Evolutionary conservation across 2,329 filamentous ascomycete genomes (phyloP).

Genomic region (Clarireedia monteithiana): DNA sequence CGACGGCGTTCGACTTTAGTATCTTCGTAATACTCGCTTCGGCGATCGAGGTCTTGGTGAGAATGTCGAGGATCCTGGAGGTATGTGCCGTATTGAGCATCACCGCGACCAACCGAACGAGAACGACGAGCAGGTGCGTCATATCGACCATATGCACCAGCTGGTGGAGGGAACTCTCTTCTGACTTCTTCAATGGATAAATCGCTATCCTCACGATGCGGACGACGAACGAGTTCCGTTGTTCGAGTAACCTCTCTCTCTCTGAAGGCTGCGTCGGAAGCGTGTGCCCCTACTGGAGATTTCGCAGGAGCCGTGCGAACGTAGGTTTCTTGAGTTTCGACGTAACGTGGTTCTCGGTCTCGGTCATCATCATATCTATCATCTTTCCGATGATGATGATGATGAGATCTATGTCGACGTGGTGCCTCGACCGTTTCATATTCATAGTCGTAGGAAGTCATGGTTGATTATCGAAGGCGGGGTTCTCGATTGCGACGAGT

Average conservation of each 20-base stretch:
- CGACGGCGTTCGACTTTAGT: slow-evolving; percentile 51
- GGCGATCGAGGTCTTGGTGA: slow-evolving; percentile 37
- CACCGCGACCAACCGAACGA: slow-evolving; percentile 53
- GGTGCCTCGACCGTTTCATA: slow-evolving; percentile 18
- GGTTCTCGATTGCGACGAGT: slow-evolving; percentile 2
- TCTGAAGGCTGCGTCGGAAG: slow-evolving; percentile 20
- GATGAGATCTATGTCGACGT: slow-evolving; percentile 23
- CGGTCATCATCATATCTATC: slow-evolving; percentile 20
- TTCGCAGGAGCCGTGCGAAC: slow-evolving; percentile 19
- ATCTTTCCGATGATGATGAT: slow-evolving; percentile 25
- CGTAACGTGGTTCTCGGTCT: slow-evolving; percentile 41
- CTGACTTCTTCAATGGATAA: slow-evolving; percentile 73
- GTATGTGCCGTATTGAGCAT: slow-evolving; percentile 51
- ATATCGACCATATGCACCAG: slow-evolving; percentile 22
- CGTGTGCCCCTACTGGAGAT: slow-evolving; percentile 15
- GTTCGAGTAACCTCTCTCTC: slow-evolving; percentile 33
- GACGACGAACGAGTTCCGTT: slow-evolving; percentile 47
- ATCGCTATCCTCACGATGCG: slow-evolving; percentile 62
- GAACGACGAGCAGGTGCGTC: slow-evolving; percentile 43
- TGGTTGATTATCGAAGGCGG: neutral
- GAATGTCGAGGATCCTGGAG: slow-evolving; percentile 39
- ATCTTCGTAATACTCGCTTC: slow-evolving; percentile 38
- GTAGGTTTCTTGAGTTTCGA: slow-evolving; percentile 36
- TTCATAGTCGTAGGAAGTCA: slow-evolving; percentile 20
- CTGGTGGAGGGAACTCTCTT: slow-evolving; percentile 70